phyloP scores from a whole-genome alignment of 163 green algal species.

The Scenedesmus sp. region DNA sequence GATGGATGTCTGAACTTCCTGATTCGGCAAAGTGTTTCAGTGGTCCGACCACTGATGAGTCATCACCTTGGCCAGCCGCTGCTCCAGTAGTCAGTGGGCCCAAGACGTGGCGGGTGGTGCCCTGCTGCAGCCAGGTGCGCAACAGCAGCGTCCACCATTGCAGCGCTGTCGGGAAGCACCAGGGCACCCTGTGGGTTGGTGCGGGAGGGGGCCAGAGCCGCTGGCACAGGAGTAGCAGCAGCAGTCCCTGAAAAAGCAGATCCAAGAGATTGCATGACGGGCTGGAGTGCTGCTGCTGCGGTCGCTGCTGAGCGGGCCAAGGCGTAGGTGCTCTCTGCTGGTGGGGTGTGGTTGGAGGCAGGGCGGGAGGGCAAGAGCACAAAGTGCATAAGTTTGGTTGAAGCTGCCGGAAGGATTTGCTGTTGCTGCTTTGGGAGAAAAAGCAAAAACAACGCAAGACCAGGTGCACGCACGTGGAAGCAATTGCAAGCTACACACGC shows the following conservation, averaged over 20 bases:
- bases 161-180: constrained; percentile 24
- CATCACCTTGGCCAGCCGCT: constrained; percentile 26
- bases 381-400: neutral
- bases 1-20: too few relatives aligned
- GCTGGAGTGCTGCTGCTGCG: neutral
- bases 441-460: too few relatives aligned
- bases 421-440: too few relatives aligned
- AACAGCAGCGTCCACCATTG: neutral
- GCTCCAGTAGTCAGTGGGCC: constrained; percentile 27
- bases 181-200: neutral
- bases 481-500: too few relatives aligned
- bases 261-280: neutral
- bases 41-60: too few relatives aligned
- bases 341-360: neutral
- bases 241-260: neutral
- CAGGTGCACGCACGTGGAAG: too few relatives aligned
- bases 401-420: neutral
- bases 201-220: neutral
- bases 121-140: neutral
- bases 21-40: too few relatives aligned
- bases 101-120: neutral
- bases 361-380: neutral
- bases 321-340: neutral
- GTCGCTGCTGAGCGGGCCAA: neutral
- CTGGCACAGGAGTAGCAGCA: neutral